phyloP scores from a whole-genome alignment of 805 yeast genomes.

The Candida berthetii region DNA sequence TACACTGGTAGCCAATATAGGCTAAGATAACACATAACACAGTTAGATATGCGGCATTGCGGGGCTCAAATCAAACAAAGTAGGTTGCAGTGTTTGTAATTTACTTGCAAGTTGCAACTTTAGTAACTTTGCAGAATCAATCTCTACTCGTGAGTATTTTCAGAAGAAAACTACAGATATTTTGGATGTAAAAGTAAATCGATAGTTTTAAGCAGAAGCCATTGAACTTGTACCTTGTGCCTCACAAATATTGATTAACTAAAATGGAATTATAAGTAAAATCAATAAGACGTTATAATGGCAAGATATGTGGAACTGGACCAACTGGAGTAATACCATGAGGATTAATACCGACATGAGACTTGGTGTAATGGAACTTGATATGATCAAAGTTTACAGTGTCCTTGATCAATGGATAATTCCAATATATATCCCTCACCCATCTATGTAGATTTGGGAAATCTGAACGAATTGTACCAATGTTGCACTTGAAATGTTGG shows the following conservation, averaged over 20 bases:
- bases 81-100: no score
- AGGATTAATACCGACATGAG: slow-evolving; percentile 79
- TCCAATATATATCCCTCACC: slow-evolving; percentile 83
- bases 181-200: not conserved
- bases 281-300: slow-evolving; percentile 19
- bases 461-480: slow-evolving; percentile 70
- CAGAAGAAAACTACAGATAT: not conserved
- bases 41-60: no score
- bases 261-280: not conserved
- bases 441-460: slow-evolving; percentile 77
- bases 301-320: slow-evolving; percentile 71
- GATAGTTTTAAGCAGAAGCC: not conserved
- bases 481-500: slow-evolving; percentile 92
- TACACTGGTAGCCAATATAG: no score
- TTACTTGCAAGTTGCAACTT: no score
- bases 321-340: slow-evolving; percentile 82
- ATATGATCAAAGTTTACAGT: slow-evolving; percentile 89
- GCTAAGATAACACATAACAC: no score
- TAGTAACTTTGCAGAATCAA: no score
- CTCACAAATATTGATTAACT: not conserved
- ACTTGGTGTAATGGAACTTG: slow-evolving; percentile 84
- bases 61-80: no score
- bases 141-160: no score
- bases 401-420: slow-evolving; percentile 58
- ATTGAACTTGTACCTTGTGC: not conserved